These are phyloP conservation scores for Myrmaecium sp. DNA, from an alignment of 2,329 filamentous ascomycete species.

Conservation along the genomic window DNA sequence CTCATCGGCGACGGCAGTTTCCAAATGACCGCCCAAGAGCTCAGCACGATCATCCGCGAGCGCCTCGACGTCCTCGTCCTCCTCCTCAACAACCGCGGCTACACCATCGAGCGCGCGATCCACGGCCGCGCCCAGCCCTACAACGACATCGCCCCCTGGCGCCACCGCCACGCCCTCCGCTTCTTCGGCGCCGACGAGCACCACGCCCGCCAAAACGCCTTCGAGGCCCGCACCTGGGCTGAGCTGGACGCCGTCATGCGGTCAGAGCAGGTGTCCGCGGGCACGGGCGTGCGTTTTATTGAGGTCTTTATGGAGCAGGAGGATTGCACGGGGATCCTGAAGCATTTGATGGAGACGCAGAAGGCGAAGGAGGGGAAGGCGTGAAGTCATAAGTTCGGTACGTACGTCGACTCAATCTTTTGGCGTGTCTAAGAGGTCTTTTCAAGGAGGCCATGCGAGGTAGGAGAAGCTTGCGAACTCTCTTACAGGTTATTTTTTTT, in stretches of 20 bases:
- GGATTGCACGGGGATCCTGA: too few species aligned
- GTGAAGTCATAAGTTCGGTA: too few species aligned
- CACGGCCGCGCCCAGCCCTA: conserved; percentile 13
- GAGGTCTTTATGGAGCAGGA: conserved; percentile 25
- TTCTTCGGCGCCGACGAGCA: conserved; percentile 9
- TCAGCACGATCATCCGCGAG: conserved; percentile 20
- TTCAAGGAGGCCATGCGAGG: too few species aligned
- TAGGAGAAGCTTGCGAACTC: too few species aligned
- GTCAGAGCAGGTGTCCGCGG: conserved; percentile 19
- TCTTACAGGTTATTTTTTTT: too few species aligned
- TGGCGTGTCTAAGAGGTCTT: too few species aligned
- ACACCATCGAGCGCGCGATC: conserved; percentile 24
- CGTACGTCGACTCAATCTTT: too few species aligned
- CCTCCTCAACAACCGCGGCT: conserved; percentile 22
- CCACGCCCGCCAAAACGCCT: conserved; percentile 3
- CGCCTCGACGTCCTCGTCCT: conserved; percentile 16
- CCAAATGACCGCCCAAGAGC: conserved; percentile 22
- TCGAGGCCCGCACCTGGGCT: conserved; percentile 25
- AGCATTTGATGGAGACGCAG: too few species aligned
- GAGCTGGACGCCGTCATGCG: conserved; percentile 26
- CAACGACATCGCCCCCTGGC: conserved; percentile 11
- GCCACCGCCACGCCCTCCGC: conserved; percentile 7
- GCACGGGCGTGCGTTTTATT: conserved; percentile 23
- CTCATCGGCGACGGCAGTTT: conserved; percentile 21
- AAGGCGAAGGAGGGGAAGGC: too few species aligned